Percentiles rank a stretch among this genome's conserved stretches.
Evolutionary conservation across 257 asterid species (phyloP).

Genomic region (Nicotiana noctiflora): DNA sequence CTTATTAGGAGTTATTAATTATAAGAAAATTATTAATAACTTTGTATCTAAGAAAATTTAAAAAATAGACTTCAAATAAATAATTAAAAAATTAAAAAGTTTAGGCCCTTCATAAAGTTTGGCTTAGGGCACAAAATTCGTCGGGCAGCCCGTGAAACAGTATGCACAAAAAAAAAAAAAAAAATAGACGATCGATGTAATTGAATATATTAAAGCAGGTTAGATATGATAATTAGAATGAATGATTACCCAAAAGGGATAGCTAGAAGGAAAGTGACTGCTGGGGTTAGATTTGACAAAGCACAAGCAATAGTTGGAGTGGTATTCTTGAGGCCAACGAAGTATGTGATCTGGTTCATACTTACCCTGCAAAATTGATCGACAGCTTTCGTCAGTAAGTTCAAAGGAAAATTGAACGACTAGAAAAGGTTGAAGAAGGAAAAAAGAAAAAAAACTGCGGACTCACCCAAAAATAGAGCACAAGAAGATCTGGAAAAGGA

Average conservation of each 20-base stretch:
- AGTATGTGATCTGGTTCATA: constrained; percentile 71
- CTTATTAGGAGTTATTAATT: no score
- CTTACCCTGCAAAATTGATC: constrained; percentile 50
- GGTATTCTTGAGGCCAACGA: constrained; percentile 75
- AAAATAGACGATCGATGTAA: no score
- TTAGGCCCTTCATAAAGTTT: no score
- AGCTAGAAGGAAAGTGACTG: constrained; percentile 71
- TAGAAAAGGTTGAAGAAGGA: background rate
- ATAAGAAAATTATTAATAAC: no score
- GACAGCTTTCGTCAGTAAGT: background rate
- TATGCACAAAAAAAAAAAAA: no score
- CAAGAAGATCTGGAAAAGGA: constrained; percentile 63
- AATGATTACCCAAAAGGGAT: constrained; percentile 55
- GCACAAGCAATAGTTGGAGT: constrained; percentile 92
- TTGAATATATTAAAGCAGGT: background rate
- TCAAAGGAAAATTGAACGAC: background rate
- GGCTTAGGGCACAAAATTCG: no score
- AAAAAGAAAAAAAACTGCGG: background rate
- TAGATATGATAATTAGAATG: background rate
- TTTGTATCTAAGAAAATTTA: no score
- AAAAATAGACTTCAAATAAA: no score
- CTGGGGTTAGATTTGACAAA: constrained; percentile 65
- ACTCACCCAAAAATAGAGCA: constrained; percentile 79
- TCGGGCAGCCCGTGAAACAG: no score
- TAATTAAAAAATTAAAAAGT: no score